A percentile compares a stretch with the other conserved stretches of the same genome.
Evolutionary conservation across 345 rosid genomes (phyloP).

Genomic region (Reutealis trisperma): DNA sequence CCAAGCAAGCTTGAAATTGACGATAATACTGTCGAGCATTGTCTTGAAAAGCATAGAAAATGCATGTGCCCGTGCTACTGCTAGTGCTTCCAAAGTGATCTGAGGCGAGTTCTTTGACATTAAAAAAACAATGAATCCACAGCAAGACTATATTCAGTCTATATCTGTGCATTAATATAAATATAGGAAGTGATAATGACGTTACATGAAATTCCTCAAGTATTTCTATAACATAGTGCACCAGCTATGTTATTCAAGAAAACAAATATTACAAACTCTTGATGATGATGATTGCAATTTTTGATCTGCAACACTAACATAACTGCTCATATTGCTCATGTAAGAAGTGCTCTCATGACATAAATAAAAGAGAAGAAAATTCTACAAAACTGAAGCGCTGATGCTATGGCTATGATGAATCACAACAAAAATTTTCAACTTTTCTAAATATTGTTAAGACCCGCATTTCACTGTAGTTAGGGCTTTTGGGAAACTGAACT

Average conservation of each 20-base stretch:
- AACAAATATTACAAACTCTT: constrained; percentile 19
- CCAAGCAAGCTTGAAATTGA: too few species aligned
- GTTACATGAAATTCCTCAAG: background rate
- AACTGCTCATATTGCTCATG: constrained; percentile 9
- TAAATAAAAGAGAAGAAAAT: constrained; percentile 16
- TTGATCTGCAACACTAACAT: constrained; percentile 29
- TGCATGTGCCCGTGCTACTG: too few species aligned
- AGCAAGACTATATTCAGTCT: too few species aligned
- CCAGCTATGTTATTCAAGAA: constrained; percentile 30
- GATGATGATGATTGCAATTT: constrained; percentile 5
- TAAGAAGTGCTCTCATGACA: constrained; percentile 1
- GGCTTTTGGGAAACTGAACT: background rate
- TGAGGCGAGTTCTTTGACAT: too few species aligned
- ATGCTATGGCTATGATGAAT: constrained; percentile 20
- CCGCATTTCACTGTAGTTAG: background rate
- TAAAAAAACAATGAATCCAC: background rate
- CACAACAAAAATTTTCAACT: constrained; percentile 8
- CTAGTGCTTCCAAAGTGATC: too few species aligned
- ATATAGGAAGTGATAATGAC: background rate
- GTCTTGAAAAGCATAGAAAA: too few species aligned
- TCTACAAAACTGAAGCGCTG: constrained; percentile 38
- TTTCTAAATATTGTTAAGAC: background rate
- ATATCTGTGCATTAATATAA: background rate
- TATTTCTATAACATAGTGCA: background rate
- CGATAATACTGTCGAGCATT: too few species aligned